These are phyloP conservation scores for Metschnikowia lochheadii DNA, from an alignment of 805 yeast species.

Conservation along the genomic window DNA sequence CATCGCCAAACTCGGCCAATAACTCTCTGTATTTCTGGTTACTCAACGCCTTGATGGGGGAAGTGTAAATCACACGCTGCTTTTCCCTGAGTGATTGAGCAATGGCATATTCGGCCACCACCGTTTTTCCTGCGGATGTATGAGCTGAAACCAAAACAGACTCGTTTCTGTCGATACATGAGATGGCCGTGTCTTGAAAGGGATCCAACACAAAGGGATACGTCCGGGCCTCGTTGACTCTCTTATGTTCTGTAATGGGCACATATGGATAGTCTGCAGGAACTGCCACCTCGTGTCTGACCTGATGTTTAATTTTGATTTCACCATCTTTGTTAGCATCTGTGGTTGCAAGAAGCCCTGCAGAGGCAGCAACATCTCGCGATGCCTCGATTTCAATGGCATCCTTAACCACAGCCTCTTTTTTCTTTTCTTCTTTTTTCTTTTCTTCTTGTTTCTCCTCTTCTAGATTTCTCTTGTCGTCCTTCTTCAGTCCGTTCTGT, in stretches of 20 bases:
- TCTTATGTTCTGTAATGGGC: constrained; percentile 85
- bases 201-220: constrained; percentile 95
- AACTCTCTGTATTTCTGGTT: constrained; percentile 93
- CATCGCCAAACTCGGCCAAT: constrained; percentile 90
- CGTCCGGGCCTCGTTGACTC: constrained; percentile 73
- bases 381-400: constrained; percentile 85
- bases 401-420: constrained; percentile 78
- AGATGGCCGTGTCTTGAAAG: constrained; percentile 93
- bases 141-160: constrained; percentile 96
- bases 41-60: constrained; percentile 92
- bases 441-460: constrained; percentile 21
- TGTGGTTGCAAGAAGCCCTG: constrained; percentile 50
- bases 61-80: constrained; percentile 91
- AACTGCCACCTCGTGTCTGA: constrained; percentile 94
- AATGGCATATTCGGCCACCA: constrained; percentile 94
- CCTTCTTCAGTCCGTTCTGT: neutral
- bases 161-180: constrained; percentile 92
- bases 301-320: constrained; percentile 83
- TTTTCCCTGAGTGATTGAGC: constrained; percentile 90
- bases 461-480: constrained; percentile 18
- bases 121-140: constrained; percentile 96
- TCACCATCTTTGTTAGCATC: constrained; percentile 23
- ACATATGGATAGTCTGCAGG: constrained; percentile 87
- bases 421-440: constrained; percentile 28
- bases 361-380: constrained; percentile 80